phyloP scores from a whole-genome alignment of 257 asterid species.

The Gentiana macrophylla region DNA sequence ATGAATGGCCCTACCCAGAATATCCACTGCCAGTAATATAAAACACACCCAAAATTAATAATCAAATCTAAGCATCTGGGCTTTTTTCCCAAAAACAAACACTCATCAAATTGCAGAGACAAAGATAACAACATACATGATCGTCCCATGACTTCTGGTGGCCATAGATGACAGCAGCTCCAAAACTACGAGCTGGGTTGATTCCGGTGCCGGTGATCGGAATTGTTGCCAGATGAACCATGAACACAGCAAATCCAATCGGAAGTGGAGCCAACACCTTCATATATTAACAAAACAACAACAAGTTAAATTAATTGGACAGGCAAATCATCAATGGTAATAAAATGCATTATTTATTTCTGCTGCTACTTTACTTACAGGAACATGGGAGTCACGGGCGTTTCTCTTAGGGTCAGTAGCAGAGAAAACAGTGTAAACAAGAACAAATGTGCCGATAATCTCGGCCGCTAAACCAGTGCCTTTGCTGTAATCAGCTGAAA shows the following conservation, averaged over 20 bases:
- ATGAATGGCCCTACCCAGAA: conserved; percentile 87
- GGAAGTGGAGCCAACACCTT: conserved; percentile 84
- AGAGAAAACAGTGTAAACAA: conserved; percentile 68
- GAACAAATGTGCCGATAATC: conserved; percentile 62
- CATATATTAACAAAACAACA: neutral
- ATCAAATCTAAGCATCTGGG: neutral
- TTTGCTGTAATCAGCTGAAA: conserved; percentile 37
- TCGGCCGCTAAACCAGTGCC: conserved; percentile 73
- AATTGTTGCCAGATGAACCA: conserved; percentile 79
- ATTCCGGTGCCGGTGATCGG: conserved; percentile 71
- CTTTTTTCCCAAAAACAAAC: too few species aligned
- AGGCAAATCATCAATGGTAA: neutral
- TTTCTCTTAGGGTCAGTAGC: conserved; percentile 71
- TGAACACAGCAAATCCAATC: conserved; percentile 66
- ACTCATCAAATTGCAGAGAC: too few species aligned
- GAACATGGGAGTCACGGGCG: conserved; percentile 71
- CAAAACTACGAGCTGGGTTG: conserved; percentile 69
- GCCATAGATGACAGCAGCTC: conserved; percentile 66
- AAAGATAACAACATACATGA: conserved; percentile 26
- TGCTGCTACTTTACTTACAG: conserved; percentile 25
- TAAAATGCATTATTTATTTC: neutral
- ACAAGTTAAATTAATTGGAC: neutral
- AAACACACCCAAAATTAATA: neutral
- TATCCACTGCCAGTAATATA: conserved; percentile 40
- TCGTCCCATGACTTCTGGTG: conserved; percentile 54